phyloP scores from a whole-genome alignment of 2,329 filamentous ascomycete species.

The Fonsecaea pugnacius region DNA sequence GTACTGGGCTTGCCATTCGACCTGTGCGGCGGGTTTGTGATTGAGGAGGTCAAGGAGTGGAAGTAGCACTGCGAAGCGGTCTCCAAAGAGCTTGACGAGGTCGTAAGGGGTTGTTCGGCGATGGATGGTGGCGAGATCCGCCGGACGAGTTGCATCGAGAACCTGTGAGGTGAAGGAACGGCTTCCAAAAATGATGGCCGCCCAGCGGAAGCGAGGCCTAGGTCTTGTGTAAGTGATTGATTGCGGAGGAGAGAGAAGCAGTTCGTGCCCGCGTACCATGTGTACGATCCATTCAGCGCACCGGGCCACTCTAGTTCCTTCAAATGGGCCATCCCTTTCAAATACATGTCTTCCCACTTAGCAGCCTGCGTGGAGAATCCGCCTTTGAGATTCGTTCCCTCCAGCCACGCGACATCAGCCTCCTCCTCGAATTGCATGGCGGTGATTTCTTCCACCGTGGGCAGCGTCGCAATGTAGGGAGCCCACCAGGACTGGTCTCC shows the following conservation, averaged over 20 bases:
- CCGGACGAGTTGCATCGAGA: slow-evolving; percentile 41
- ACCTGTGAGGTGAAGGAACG: slow-evolving; percentile 52
- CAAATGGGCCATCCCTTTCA: slow-evolving; percentile 41
- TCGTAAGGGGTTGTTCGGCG: slow-evolving; percentile 41
- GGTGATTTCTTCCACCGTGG: slow-evolving; percentile 64
- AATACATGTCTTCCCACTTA: slow-evolving; percentile 47
- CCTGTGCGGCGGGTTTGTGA: slow-evolving; percentile 65
- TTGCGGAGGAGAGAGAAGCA: slow-evolving; percentile 8
- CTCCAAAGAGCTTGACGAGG: slow-evolving; percentile 49
- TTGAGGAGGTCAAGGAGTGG: slow-evolving; percentile 75
- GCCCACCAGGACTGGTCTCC: slow-evolving; percentile 66
- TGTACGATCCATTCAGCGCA: slow-evolving; percentile 41
- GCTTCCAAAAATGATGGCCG: slow-evolving; percentile 50
- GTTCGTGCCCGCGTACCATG: slow-evolving; percentile 41
- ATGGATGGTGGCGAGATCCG: slow-evolving; percentile 34
- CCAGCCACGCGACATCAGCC: slow-evolving; percentile 60
- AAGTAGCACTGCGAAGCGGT: slow-evolving; percentile 70
- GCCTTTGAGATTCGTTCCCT: slow-evolving; percentile 41
- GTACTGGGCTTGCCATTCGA: slow-evolving; percentile 60
- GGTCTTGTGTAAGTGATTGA: background rate
- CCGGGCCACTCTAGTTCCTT: slow-evolving; percentile 41
- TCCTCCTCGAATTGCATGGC: slow-evolving; percentile 68
- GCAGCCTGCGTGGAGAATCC: slow-evolving; percentile 41
- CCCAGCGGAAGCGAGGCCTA: slow-evolving; percentile 54
- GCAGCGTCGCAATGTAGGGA: slow-evolving; percentile 69